phyloP scores from a whole-genome alignment of 2,329 filamentous ascomycete genomes.

The Emmonsiellopsis sp. region DNA sequence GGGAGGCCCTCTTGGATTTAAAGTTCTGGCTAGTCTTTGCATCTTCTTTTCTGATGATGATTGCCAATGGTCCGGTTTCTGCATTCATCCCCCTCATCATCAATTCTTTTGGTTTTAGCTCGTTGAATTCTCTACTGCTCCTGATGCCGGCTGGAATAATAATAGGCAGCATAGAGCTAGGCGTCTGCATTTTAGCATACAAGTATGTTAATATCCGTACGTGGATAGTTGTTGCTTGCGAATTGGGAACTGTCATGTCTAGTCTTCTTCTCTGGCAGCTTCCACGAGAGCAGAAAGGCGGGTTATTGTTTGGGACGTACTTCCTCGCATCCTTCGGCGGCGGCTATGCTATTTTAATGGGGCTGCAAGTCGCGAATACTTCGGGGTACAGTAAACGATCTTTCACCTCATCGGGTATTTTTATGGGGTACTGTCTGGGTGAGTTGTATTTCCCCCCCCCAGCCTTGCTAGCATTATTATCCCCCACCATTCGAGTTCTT shows the following conservation, averaged over 20 bases:
- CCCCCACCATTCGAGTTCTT: no score
- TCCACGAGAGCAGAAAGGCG: constrained; percentile 33
- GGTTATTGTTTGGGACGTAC: constrained; percentile 39
- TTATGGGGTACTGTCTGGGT: constrained; percentile 44
- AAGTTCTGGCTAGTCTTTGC: constrained; percentile 35
- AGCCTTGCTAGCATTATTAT: no score
- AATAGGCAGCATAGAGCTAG: constrained; percentile 29
- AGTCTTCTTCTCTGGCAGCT: constrained; percentile 36
- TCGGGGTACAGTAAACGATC: constrained; percentile 45
- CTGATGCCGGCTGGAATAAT: constrained; percentile 32
- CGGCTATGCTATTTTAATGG: constrained; percentile 43
- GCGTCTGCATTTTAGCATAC: constrained; percentile 33
- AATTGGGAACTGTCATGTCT: constrained; percentile 34
- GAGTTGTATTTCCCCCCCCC: neutral
- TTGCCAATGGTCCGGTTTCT: constrained; percentile 37
- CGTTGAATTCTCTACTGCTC: constrained; percentile 35
- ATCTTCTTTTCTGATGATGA: constrained; percentile 32
- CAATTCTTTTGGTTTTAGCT: constrained; percentile 35
- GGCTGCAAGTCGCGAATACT: constrained; percentile 41
- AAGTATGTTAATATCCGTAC: constrained; percentile 24
- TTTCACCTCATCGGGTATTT: constrained; percentile 40
- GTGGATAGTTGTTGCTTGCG: constrained; percentile 32
- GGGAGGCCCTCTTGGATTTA: constrained; percentile 19
- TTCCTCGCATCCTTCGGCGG: constrained; percentile 39
- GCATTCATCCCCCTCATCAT: constrained; percentile 40